Evolutionary conservation across 495 filamentous ascomycete genomes (phyloP).

Genomic region (Xylaria grammica): DNA sequence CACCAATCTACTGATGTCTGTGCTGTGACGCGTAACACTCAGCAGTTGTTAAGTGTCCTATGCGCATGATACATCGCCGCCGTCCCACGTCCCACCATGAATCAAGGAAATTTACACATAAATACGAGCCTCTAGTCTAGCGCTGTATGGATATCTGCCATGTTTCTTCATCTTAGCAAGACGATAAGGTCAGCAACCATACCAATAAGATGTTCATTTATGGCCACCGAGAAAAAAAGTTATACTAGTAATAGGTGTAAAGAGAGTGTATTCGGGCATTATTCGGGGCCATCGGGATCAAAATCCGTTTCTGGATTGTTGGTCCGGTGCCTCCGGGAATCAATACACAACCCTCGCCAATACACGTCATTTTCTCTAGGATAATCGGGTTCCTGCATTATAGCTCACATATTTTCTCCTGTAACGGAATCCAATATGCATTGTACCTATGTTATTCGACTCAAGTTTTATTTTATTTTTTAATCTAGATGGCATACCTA

Average conservation of each 20-base stretch:
- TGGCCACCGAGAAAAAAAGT: not conserved
- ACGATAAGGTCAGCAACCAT: not conserved
- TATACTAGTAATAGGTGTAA: too few relatives aligned
- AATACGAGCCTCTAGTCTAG: not conserved
- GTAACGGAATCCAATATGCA: not conserved
- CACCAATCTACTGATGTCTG: not conserved
- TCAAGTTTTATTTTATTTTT: too few relatives aligned
- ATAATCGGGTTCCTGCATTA: constrained; percentile 19
- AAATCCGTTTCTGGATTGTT: not conserved
- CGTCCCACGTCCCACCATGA: not conserved
- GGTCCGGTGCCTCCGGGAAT: constrained; percentile 1
- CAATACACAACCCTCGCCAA: not conserved
- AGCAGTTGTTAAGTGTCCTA: too few relatives aligned
- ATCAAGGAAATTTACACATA: not conserved
- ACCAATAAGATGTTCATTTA: constrained; percentile 11
- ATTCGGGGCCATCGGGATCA: not conserved
- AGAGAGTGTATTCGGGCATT: not conserved
- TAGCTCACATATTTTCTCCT: not conserved
- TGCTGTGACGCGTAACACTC: not conserved
- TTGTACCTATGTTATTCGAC: not conserved
- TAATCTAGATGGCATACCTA: too few relatives aligned
- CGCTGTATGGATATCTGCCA: not conserved
- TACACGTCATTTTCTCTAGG: constrained; percentile 7
- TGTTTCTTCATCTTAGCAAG: not conserved
- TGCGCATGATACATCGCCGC: too few relatives aligned